Evolutionary conservation across 768 basidiomycete genomes (phyloP), one percentile per base, ranked within the genome.

Genomic region (Lanmaoa rubissima): DNA sequence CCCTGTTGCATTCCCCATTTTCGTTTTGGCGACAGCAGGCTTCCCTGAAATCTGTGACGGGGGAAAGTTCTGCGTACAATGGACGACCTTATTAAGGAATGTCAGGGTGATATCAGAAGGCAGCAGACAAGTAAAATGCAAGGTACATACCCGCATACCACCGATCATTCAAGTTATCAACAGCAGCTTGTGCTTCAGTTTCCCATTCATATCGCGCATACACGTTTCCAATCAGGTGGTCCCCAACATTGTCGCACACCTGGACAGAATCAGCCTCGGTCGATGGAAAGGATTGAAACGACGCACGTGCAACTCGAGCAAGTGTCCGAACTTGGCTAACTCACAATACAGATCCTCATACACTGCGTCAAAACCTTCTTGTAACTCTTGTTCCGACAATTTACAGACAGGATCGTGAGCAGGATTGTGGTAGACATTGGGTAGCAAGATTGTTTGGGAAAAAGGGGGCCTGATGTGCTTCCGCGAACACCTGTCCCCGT

Each of bases 191-290:
- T 10, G 96, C 96, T 70, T 99, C 96, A 0, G 94, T 94, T 74
- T 99, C 96, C 94, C 94, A 97, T 68, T 99, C 96, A 68, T 92
- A 99, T 24, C 96, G 85, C 5, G 95, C 96, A 69, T 99, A 99
- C 2, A 99, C 96, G 65, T 98, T 97, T 24, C 95, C 95, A 66
- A 96, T 92, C 26, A 98, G 79, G 69, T 99, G 96, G 69, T 98
- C 97, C n/a, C 97, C 97, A 35, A 99, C 95, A 68, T 99, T 99
- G 76, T 99, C 96, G 69, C 96, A 99, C 13, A 99, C 89, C 89
- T 91, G 42, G 9, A 17, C 3, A 41, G 26, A 41, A 11, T 61
- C 36, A 59, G 50, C 10, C 16, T 51, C 24, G 17, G 36, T 38
- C 2, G 5, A 48, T 26, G 13, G 21, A 41, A 40, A 35, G 49